A percentile compares a stretch with the other conserved stretches of the same genome.
phyloP scores from a whole-genome alignment of 2,329 filamentous ascomycete species.

The Truncatella angustata region DNA sequence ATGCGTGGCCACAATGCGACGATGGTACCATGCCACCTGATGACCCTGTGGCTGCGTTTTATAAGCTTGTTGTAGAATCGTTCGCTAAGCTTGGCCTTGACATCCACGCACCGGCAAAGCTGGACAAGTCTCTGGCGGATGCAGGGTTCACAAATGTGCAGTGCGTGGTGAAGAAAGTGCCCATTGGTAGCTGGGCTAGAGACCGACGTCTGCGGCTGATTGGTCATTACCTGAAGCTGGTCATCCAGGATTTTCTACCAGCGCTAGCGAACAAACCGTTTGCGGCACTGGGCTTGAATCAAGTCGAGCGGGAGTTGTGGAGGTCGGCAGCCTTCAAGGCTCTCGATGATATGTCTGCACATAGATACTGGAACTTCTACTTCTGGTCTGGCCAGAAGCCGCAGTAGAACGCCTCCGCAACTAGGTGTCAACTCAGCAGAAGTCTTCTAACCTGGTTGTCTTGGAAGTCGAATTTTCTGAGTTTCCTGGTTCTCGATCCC shows the following conservation, averaged over 20 bases:
- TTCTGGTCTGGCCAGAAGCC: constrained; percentile 20
- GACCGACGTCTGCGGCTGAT: constrained; percentile 12
- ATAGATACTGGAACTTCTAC: constrained; percentile 20
- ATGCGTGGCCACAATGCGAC: constrained; percentile 39
- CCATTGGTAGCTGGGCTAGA: constrained; percentile 13
- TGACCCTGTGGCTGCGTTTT: constrained; percentile 33
- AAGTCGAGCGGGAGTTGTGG: constrained; percentile 18
- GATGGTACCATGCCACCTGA: constrained; percentile 38
- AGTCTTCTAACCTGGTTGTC: neutral
- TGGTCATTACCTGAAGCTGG: constrained; percentile 15
- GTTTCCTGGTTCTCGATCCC: too few species aligned
- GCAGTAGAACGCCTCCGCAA: neutral
- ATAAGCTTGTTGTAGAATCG: constrained; percentile 22
- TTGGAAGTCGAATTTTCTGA: too few species aligned
- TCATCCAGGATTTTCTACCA: constrained; percentile 16
- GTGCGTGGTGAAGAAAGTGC: constrained; percentile 17
- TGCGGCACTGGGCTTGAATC: constrained; percentile 12
- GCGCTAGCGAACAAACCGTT: constrained; percentile 13
- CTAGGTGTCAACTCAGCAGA: neutral
- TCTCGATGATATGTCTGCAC: constrained; percentile 12
- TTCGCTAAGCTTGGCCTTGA: constrained; percentile 37
- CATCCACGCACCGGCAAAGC: constrained; percentile 31
- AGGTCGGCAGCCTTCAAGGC: constrained; percentile 10
- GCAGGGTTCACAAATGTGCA: constrained; percentile 36
- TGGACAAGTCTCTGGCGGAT: constrained; percentile 27